These are phyloP conservation scores for Eucommia ulmoides DNA, from an alignment of 257 asterid genomes.

Conservation along the genomic window DNA sequence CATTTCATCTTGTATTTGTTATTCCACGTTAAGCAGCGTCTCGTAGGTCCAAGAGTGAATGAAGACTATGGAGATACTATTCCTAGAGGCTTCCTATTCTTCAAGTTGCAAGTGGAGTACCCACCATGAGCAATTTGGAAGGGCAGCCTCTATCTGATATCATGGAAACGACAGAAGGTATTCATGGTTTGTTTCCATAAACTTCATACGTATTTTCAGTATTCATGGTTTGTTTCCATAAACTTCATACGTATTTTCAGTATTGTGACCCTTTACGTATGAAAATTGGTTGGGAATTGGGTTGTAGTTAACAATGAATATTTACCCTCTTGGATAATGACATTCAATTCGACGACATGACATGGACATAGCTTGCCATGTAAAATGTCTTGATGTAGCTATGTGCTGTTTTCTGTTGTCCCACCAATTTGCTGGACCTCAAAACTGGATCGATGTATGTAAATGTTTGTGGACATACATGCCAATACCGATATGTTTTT, in stretches of 20 bases:
- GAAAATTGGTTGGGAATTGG: neutral
- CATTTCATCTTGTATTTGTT: conserved; percentile 5
- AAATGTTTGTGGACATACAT: too few relatives aligned
- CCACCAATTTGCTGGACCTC: too few relatives aligned
- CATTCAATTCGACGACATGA: too few relatives aligned
- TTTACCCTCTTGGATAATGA: too few relatives aligned
- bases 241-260: neutral
- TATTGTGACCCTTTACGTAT: neutral
- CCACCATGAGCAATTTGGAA: conserved; percentile 20
- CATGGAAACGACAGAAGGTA: conserved; percentile 43
- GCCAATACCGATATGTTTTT: too few relatives aligned
- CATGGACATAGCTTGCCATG: too few relatives aligned
- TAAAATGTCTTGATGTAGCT: too few relatives aligned
- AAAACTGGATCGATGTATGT: too few relatives aligned
- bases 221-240: conserved; percentile 12
- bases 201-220: too few relatives aligned
- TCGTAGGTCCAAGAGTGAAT: conserved; percentile 30
- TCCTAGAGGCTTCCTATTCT: conserved; percentile 50
- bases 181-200: conserved; percentile 9
- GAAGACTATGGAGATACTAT: conserved; percentile 55
- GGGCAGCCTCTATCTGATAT: conserved; percentile 17
- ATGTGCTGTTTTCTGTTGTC: too few relatives aligned
- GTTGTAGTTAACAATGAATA: neutral
- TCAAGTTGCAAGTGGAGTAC: conserved; percentile 17
- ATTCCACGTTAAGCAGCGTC: conserved; percentile 20